Evolutionary conservation across 202 grass and related monocot species (phyloP), one percentile per base, ranked within the genome.

Genomic region (Saccharum hybrid): DNA sequence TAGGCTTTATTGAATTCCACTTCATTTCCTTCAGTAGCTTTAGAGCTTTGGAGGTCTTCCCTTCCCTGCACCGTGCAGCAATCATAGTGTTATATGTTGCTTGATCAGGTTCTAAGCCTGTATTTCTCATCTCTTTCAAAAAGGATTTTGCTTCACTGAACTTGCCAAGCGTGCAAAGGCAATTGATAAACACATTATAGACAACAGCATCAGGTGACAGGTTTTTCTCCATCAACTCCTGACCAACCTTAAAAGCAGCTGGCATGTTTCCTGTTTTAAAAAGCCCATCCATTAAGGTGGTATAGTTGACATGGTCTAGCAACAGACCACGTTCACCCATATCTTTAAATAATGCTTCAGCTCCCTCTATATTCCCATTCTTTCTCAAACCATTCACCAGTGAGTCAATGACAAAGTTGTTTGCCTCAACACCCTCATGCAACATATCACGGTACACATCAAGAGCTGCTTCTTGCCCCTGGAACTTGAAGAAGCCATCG

Each of bases 171-270:
- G 74, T 81, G 56, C 89, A 98, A 79, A 98, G 92, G 75, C 87
- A 95, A 82, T 98, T 98, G 85, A 98, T 88, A 84, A 98, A 91
- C 66, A 98, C 91, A 85, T 98, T 95, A 86, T 98, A 98, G 62
- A 95, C 77, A 88, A 86, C 83, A 84, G 85, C 70, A 93, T 93
- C 96, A 81, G 83, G 90, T 68, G 85, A 68, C 18, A 90, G 4
- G 63, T 94, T 91, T 87, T 59, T 88, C 77, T 90, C 68, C 76
- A 90, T 94, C 82, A 94, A 67, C 70, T 98, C 88, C 81, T 94
- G 88, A 79, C 85, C 90, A 85, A 88, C 81, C 63, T 78, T 86
- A 45, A 93, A 74, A 75, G 95, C 95, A 82, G 88, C 87, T 41
- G 77, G 74, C 48, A 83, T 79, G 66, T 94, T 82, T 26, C 92